Evolutionary conservation across 768 basidiomycete genomes (phyloP), one percentile per base, ranked within the genome.

Genomic region (Hygrocybe coccinea): DNA sequence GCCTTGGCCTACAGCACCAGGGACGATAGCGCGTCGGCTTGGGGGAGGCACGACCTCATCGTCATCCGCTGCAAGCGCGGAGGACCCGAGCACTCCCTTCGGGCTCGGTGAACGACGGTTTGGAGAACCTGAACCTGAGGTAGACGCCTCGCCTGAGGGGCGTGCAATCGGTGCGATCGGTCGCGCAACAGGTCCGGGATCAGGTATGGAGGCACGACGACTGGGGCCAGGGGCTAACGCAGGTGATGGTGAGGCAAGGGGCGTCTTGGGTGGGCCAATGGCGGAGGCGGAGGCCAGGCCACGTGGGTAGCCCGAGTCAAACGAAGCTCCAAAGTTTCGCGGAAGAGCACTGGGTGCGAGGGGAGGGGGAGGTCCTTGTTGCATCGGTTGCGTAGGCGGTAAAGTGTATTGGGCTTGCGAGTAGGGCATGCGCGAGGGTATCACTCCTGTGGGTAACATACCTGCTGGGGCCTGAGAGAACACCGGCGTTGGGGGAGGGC

Each of bases 41-140:
- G 77, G 75, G 9, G 70, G 66, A 7, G 73, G 65, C 14, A 91
- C 80, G 10, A 90, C 85, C 64, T 91, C 89, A 65, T 91, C 89
- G 57, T 89, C 89, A 57, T 89, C 88, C 12, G 87, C 81, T 2
- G 84, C 81, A 17, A 91, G 76, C 17, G 89, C 89, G 4, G 86
- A 86, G 12, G 89, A 90, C 11, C 89, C 89, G 6, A 90, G 74
- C 35, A 84, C 71, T 38, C 83, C 83, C 64, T 89, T 90, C 2
- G 80, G 79, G 60, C 78, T 79, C 5, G 79, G 77, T 22, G 76
- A 76, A 11, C 78, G 69, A 34, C 72, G 73, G 46, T 67, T 69
- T 14, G 79, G 78, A 1, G 86, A 88, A 2, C 82, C 83, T 10
- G 84, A 84, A 2, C 81, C 82, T 1, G 86, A 83, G 7, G 79